Evolutionary conservation across 2,329 filamentous ascomycete species (phyloP).

Genomic region (Diplodia intermedia): DNA sequence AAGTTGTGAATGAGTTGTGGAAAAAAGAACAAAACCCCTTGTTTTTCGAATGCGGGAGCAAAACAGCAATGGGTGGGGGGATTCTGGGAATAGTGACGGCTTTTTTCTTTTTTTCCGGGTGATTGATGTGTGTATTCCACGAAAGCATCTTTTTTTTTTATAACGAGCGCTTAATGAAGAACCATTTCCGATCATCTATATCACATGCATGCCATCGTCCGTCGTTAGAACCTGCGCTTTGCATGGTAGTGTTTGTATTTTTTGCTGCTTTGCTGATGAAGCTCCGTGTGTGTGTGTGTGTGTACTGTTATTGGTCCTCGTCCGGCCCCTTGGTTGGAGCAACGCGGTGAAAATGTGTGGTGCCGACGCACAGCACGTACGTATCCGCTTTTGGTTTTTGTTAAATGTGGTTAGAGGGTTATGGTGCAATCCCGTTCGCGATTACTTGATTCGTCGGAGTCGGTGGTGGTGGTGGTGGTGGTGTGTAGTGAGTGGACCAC

Average conservation of each 20-base stretch:
- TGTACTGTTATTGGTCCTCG: too few species aligned
- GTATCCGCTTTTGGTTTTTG: too few species aligned
- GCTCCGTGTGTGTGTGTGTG: background rate
- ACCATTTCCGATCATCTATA: background rate
- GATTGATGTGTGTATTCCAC: slow-evolving; percentile 8
- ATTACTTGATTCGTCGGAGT: background rate
- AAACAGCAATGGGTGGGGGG: background rate
- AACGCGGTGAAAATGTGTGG: background rate
- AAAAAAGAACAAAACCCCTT: background rate
- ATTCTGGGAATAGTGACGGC: background rate
- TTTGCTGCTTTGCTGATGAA: background rate
- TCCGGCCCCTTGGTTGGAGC: background rate
- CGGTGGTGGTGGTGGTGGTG: too few species aligned
- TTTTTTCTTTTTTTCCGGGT: too few species aligned
- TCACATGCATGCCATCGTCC: background rate
- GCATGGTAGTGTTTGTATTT: background rate
- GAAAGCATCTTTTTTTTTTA: background rate
- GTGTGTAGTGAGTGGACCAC: background rate
- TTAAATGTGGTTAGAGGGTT: too few species aligned
- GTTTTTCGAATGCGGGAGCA: background rate
- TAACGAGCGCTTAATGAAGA: slow-evolving; percentile 29
- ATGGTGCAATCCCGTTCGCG: background rate
- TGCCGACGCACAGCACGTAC: too few species aligned
- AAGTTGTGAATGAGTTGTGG: slow-evolving; percentile 18
- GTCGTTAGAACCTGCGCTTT: background rate